Base-by-base conservation (phyloP, 345 rosid species). In the Eucalyptus urophylla region DNA sequence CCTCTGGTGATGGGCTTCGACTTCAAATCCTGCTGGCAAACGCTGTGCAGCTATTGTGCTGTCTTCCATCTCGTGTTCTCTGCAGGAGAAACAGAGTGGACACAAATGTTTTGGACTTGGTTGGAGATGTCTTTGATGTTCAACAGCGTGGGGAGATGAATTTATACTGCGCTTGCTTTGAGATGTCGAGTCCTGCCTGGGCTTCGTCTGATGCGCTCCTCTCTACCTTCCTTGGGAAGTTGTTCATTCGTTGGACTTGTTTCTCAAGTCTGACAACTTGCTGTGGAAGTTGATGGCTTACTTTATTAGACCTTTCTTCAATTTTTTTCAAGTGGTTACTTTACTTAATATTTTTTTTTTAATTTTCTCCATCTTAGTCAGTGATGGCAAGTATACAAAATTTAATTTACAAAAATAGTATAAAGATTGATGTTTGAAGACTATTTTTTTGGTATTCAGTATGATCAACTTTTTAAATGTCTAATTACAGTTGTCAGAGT, bases 41-140 rank as follows among this genome's bases (percentile, higher is more conserved):
- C 37, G 43, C 80, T 1, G 80, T 0, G 0, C 62, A 56, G 62
- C 62, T 56, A 0, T 56, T 10, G 13, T 0, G 0, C 80, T 8
- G 25, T 33, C 81, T 72, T 72, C 81, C 45, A 72, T 72, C 81
- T 33, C 81, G 7, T 11, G 44, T 19, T 33, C 81, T 7, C 81
- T 72, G 81, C 81, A 19, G 8, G 25, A 72, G 45, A 72, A 37
- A 10, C 80, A 9, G 43, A 8, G 43, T 17, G 80, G 45, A 10
- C 81, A 0, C 0, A 1, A 72, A 37, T 72, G 25, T 33, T 24
- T 72, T 17, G 81, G 0, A 72, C 25, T 72, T 5, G 81, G 44
- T 69, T 0, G 45, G 81, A 19, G 45, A 72, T 33, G 11, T 17
- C 25, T 33, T 33, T 72, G 81, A 72, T 72, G 3, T 72, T 5